Evolutionary conservation across 176 grass and related monocot species (phyloP).

Genomic region (Oryza coarctata): DNA sequence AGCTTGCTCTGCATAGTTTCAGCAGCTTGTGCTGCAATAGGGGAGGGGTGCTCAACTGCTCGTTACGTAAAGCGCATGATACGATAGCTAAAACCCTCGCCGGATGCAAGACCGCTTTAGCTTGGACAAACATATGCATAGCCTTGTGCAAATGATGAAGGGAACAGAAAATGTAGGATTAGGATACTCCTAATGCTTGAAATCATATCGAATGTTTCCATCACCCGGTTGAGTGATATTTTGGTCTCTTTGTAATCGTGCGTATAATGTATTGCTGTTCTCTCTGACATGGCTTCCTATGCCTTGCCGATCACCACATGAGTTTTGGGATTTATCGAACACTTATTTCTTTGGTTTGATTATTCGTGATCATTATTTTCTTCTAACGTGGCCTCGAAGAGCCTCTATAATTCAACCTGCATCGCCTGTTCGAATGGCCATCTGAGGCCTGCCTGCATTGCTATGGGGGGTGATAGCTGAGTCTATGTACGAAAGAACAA

Average conservation of each 20-base stretch:
- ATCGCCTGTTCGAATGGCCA: background rate
- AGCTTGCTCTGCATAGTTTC: background rate
- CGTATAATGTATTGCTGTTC: background rate
- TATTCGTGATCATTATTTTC: background rate
- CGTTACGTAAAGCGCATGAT: too few relatives aligned
- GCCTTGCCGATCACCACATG: background rate
- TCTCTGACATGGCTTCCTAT: background rate
- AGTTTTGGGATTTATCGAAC: background rate
- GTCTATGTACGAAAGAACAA: background rate
- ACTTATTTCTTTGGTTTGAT: background rate
- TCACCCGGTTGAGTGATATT: background rate
- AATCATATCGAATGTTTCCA: background rate
- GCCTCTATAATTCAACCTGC: background rate
- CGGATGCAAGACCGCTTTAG: background rate
- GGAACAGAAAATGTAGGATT: background rate
- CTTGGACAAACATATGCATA: background rate
- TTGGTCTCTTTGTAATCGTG: background rate
- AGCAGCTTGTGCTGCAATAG: background rate
- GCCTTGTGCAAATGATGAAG: background rate
- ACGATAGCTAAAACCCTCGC: too few relatives aligned
- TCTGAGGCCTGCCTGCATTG: background rate
- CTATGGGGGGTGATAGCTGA: background rate
- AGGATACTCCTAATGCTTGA: background rate
- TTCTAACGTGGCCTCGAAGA: background rate
- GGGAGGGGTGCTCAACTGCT: background rate